Evolutionary conservation across 1,284 basidiomycete species (phyloP).

Genomic region (Tilletia horrida): DNA sequence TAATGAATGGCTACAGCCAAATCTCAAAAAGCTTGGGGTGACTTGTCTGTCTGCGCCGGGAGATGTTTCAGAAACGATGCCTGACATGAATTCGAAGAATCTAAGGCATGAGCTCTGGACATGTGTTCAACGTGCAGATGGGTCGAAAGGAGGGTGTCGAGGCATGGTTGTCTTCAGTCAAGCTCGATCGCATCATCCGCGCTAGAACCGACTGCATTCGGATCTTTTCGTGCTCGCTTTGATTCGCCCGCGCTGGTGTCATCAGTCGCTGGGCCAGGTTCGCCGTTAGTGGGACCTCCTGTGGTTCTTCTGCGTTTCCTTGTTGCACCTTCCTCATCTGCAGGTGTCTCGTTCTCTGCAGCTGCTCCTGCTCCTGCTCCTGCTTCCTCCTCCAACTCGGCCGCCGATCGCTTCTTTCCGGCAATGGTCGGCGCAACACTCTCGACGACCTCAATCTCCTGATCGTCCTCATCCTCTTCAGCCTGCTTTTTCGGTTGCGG

Average conservation of each 20-base stretch:
- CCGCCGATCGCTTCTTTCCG: slow-evolving; percentile 15
- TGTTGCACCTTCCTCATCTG: not conserved
- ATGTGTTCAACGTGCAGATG: too few relatives aligned
- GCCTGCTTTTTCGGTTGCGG: slow-evolving; percentile 2
- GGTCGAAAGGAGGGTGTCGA: too few relatives aligned
- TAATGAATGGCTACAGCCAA: too few relatives aligned
- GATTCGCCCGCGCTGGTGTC: not conserved
- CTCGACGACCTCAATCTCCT: slow-evolving; percentile 13
- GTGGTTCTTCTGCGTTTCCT: not conserved
- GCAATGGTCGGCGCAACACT: slow-evolving; percentile 7
- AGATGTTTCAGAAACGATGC: too few relatives aligned
- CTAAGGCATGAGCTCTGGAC: too few relatives aligned
- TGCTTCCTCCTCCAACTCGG: not conserved
- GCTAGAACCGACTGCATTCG: not conserved
- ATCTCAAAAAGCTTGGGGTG: too few relatives aligned
- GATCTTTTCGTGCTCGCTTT: not conserved
- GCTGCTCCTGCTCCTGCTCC: not conserved
- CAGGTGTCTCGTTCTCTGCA: not conserved
- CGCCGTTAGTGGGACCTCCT: not conserved
- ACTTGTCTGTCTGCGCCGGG: too few relatives aligned
- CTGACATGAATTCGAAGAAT: too few relatives aligned
- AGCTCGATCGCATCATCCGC: slow-evolving; percentile 24
- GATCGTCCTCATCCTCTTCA: not conserved
- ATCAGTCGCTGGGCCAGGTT: not conserved
- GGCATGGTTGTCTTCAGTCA: slow-evolving; percentile 15